phyloP scores from a whole-genome alignment of 2,329 filamentous ascomycete species.

The Trichoderma atrobrunneum region DNA sequence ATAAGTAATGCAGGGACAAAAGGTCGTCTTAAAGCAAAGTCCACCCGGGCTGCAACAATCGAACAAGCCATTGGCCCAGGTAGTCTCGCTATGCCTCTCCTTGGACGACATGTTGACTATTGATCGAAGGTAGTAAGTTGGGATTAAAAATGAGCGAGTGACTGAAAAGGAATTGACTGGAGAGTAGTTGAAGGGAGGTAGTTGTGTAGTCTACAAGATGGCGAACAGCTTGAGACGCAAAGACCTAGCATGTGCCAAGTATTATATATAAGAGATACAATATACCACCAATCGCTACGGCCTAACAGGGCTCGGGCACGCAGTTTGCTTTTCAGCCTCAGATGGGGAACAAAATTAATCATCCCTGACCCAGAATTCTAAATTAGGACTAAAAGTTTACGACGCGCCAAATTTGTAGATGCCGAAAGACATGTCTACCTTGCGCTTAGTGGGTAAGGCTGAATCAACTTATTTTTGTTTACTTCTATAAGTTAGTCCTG shows the following conservation, averaged over 20 bases:
- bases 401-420: background rate
- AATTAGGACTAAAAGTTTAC: background rate
- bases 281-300: background rate
- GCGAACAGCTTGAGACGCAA: background rate
- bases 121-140: background rate
- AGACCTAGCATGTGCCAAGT: background rate
- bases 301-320: background rate
- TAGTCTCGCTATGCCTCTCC: conserved; percentile 39
- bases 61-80: conserved; percentile 39
- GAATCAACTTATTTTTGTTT: background rate
- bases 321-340: background rate
- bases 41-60: conserved; percentile 45
- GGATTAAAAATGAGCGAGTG: background rate
- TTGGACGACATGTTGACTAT: background rate
- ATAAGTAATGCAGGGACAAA: conserved; percentile 47
- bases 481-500: background rate
- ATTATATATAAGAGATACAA: background rate
- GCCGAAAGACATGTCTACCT: background rate
- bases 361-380: background rate
- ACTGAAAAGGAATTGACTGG: too few species aligned
- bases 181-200: background rate
- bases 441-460: background rate
- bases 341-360: background rate
- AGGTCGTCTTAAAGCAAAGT: conserved; percentile 44
- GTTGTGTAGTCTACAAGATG: background rate